Evolutionary conservation across 2,329 filamentous ascomycete genomes (phyloP).

Genomic region (Claviceps digitariae): DNA sequence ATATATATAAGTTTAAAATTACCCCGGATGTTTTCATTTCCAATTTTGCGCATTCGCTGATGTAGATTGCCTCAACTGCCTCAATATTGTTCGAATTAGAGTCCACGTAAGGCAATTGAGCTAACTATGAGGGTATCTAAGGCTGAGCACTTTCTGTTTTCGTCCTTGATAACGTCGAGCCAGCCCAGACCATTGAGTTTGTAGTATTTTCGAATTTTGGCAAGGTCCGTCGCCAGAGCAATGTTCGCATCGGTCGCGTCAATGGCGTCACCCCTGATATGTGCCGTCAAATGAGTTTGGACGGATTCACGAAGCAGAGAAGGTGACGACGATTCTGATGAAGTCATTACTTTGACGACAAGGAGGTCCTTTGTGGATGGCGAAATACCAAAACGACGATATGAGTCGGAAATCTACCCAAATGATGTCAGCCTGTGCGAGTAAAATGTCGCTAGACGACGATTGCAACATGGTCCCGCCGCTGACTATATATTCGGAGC

Average conservation of each 20-base stretch:
- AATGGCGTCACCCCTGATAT: constrained; percentile 47
- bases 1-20: no score
- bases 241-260: constrained; percentile 53
- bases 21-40: neutral
- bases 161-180: constrained; percentile 31
- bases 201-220: constrained; percentile 70
- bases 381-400: constrained; percentile 73
- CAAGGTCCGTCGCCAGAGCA: constrained; percentile 44
- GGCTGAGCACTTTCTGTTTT: constrained; percentile 32
- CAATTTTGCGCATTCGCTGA: neutral
- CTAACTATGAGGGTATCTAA: constrained; percentile 59
- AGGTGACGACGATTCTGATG: constrained; percentile 25
- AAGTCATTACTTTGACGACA: constrained; percentile 61
- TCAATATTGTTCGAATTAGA: constrained; percentile 10
- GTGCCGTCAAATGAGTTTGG: constrained; percentile 42
- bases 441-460: neutral
- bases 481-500: neutral
- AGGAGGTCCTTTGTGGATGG: constrained; percentile 60
- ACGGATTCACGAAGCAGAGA: constrained; percentile 31
- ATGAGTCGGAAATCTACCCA: constrained; percentile 73
- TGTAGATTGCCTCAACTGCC: neutral
- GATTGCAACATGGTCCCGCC: no score
- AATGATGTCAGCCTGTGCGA: neutral
- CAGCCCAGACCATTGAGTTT: constrained; percentile 56
- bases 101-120: constrained; percentile 50